Evolutionary conservation across 2,329 filamentous ascomycete species (phyloP), one percentile per base, ranked within the genome.

Genomic region (Fusarium sp.): DNA sequence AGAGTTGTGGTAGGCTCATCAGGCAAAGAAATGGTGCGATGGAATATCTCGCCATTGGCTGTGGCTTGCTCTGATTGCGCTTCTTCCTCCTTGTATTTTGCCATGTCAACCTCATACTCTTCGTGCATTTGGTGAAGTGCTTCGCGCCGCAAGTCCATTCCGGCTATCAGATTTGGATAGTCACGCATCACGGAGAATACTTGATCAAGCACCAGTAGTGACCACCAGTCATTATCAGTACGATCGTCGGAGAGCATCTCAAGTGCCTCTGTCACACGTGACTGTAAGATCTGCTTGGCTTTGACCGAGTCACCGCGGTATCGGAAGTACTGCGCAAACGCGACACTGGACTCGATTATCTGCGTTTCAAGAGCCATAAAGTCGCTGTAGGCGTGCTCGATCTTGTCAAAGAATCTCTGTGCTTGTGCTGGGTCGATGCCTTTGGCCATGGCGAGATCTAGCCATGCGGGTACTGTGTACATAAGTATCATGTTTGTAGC

Each of bases 211-310:
- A n/a, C 15, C 26, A 24, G 42, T 13, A 41, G 21, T 2, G 28
- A 57, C 15, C 38, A 28, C 2, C 8, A 11, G 3, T 57, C 46
- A 7, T 57, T 57, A n/a, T 41, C 37, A 0, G 37, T 53, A 5
- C 47, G 28, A 11, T 53, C 23, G 5, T 57, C 54, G 3, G 28
- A 57, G 26, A 57, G 54, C 46, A 57, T 57, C 35, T 57, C 46
- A 2, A 57, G 46, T 2, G 47, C n/a, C 16, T 57, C 54, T 4
- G 54, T 57, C 5, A 42, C 46, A 3, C 35, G 33, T 3, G 33
- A 43, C 3, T 37, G 46, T 5, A 56, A 4, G 2, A 56, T 39
- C 33, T 20, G 43, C 33, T 56, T 56, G 0, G 53, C 53, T 2
- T 50, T 56, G 26, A 8, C 21, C 5, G 6, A 9, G 2, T 31